Evolutionary conservation across 2,329 filamentous ascomycete species (phyloP).

Genomic region (Beauveria medogensis): DNA sequence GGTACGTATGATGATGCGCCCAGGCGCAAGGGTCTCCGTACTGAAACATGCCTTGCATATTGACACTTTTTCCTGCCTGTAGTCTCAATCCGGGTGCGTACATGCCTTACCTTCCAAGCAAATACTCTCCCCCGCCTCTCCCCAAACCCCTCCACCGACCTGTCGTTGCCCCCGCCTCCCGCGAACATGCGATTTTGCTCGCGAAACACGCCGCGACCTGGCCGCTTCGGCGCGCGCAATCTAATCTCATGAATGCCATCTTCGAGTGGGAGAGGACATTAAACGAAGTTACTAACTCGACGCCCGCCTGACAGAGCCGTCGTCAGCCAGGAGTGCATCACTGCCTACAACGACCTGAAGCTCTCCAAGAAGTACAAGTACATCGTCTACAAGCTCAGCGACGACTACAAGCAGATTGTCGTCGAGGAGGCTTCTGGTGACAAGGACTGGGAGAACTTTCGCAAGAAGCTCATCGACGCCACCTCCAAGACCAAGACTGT

Average conservation of each 20-base stretch:
- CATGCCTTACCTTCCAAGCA: constrained; percentile 13
- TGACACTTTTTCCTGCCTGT: background rate
- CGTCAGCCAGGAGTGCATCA: constrained; percentile 64
- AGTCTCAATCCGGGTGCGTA: constrained; percentile 65
- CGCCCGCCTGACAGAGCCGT: constrained; percentile 47
- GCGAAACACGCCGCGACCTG: background rate
- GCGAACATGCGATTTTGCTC: constrained; percentile 4
- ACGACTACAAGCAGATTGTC: constrained; percentile 74
- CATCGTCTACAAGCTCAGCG: constrained; percentile 82
- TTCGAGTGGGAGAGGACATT: background rate
- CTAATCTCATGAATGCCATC: background rate
- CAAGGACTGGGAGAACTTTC: constrained; percentile 64
- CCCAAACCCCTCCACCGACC: constrained; percentile 8
- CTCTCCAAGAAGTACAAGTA: constrained; percentile 74
- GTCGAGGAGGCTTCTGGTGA: constrained; percentile 65
- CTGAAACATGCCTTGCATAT: background rate
- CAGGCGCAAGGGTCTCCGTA: background rate
- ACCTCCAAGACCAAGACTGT: constrained; percentile 65
- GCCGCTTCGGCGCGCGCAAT: too few relatives aligned
- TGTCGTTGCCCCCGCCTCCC: constrained; percentile 1
- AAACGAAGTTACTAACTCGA: background rate
- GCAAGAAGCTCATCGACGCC: constrained; percentile 66
- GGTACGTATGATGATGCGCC: constrained; percentile 7
- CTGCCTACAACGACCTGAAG: constrained; percentile 73
- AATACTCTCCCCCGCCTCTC: constrained; percentile 2